These are phyloP conservation scores for Solanum raphanifolium DNA, from an alignment of 257 asterid genomes.

Conservation along the genomic window DNA sequence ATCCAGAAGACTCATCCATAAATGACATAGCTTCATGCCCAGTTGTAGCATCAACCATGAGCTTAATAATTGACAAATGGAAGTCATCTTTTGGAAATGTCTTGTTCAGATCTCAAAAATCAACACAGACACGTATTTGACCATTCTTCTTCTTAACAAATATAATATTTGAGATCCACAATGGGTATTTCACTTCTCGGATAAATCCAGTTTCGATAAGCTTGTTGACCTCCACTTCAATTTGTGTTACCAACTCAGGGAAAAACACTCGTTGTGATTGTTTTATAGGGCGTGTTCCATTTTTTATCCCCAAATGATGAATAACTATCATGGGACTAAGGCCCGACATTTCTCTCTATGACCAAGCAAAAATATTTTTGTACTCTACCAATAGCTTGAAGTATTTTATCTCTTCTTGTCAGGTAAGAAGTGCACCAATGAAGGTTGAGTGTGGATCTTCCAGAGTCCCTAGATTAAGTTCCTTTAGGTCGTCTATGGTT, in stretches of 20 bases:
- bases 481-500: background rate
- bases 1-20: background rate
- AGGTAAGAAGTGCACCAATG: background rate
- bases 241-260: no score
- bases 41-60: background rate
- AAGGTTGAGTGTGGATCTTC: background rate
- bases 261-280: no score
- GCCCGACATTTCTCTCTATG: background rate
- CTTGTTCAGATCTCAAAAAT: background rate
- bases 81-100: background rate
- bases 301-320: background rate
- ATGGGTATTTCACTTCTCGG: no score
- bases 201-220: no score
- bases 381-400: background rate
- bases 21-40: background rate
- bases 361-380: background rate
- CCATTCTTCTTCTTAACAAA: background rate
- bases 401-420: background rate
- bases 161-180: background rate
- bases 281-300: background rate
- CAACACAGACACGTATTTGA: background rate
- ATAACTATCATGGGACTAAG: background rate
- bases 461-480: background rate
- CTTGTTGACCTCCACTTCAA: no score
- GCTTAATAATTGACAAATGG: background rate